Base-by-base conservation (phyloP, 768 basidiomycete species). In the Trametes coccinea region DNA sequence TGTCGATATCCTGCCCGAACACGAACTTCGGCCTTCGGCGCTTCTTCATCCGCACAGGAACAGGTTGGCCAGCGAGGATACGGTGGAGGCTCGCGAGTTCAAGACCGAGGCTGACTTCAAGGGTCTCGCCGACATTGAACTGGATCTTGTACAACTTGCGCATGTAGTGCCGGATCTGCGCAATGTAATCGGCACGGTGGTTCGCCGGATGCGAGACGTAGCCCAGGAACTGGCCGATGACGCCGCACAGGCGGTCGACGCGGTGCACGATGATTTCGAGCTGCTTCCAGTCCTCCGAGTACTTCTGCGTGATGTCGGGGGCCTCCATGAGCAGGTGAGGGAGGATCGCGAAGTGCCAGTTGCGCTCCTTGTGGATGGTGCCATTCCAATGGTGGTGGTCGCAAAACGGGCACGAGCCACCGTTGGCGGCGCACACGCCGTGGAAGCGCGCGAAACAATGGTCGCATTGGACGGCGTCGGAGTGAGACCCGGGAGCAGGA, bases 321-420 rank as follows among this genome's bases (percentile, higher is more conserved):
- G 92, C 92, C 50, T 78, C 81, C 29, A 81, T 70, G 16, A 92
- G 80, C 62, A 92, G 84, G 29, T 83, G 79, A 2, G 91, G 88
- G 29, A 93, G 80, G 73, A 83, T 91, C 71, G 86, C 89, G 74
- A 89, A 93, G 69, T 93, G 90, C 84, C 86, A 94, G 66, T 80
- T 89, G 50, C 92, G 86, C 64, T 89, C 83, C 73, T 92, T 93
- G 71, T 85, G 84, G 54, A 93, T 87, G 3, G 88, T 83, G 17
- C 92, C 92, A 66, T 93, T 92, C 92, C 92, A 93, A 69, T 94
- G 92, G 63, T 92, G 89, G 67, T 92, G 91, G 65, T 94, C 92
- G 66, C 92, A 94, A 78, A 94, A 94, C 0, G 92, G 92, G 70
- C 92, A 94, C 4, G 92, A 94, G 39, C 92, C 92, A n/a, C 92